Base-by-base conservation (phyloP, 306 rosid genomes). In the Vachellia collinsii region DNA sequence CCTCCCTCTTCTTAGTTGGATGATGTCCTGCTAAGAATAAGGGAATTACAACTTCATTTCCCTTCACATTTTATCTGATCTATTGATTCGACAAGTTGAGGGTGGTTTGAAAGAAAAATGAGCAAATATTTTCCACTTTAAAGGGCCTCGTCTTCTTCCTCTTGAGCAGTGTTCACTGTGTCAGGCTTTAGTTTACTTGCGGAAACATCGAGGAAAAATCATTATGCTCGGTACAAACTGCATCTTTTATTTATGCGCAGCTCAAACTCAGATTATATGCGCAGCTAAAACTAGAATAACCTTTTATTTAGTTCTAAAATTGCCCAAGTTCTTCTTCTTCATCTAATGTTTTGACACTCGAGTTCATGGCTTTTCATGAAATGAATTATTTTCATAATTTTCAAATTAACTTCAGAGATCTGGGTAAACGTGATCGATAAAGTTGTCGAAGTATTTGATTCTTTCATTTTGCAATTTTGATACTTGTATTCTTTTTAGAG, bases 51-150 rank as follows among this genome's bases (percentile, higher is more conserved):
- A 65, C 76, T 72, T 48, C 75, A 74, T 47, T 79, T 82, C 68
- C 83, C 66, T 85, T 81, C 44, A 22, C 76, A 11, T 77, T 80
- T 74, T 59, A 61, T 85, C 78, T 67, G 89, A 81, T 86, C 84
- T 77, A 64, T 62, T 80, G 53, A 77, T 83, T 74, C 66, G 41
- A 12, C 25, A 66, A 58, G 39, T 25, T 43, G 65, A 19, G 78
- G 65, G 75, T 63, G 19, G 19, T 37, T 75, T 66, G 42, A 53
- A 72, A 29, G 62, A 58, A 38, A 43, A 68, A 9, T 68, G 29
- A 47, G 42, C 44, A 20, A 42, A 53, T n/a, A 54, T 46, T 61
- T 53, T 41, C 14, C 29, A 8, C 65, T 44, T 37, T 34, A 8
- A 22, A 44, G 16, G 50, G 36, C 74, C 22, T 53, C 19, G 48